phyloP scores from a whole-genome alignment of 371 early-diverging fungal species.

The Zopfochytrium polystomum region DNA sequence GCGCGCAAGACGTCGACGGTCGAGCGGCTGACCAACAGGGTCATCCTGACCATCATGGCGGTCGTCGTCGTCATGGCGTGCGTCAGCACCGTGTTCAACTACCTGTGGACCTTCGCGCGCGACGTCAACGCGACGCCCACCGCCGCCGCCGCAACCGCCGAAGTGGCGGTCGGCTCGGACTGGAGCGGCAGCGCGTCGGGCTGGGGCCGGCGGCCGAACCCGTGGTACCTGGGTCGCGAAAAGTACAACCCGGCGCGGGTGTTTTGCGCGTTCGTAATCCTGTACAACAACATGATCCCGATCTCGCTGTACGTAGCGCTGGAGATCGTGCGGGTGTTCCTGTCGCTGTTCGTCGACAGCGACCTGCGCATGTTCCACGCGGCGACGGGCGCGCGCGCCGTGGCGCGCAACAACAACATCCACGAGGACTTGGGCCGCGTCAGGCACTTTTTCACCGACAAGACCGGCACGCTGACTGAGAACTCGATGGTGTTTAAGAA shows the following conservation, averaged over 20 bases:
- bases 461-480: constrained; percentile 56
- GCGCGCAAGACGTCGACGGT: no score
- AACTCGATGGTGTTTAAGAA: constrained; percentile 70
- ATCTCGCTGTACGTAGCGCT: constrained; percentile 97
- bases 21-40: no score
- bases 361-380: constrained; percentile 87
- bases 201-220: constrained; percentile 51
- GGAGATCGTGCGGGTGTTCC: constrained; percentile 61
- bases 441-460: constrained; percentile 94
- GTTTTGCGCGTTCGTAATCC: constrained; percentile 42
- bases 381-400: constrained; percentile 50
- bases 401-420: constrained; percentile 87
- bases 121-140: no score
- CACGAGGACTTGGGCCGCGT: constrained; percentile 84
- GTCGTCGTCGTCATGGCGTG: no score
- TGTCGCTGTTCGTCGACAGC: constrained; percentile 68
- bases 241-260: neutral
- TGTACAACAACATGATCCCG: constrained; percentile 84
- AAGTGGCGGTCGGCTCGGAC: no score
- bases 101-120: no score
- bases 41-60: no score
- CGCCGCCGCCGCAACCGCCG: neutral
- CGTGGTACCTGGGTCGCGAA: neutral
- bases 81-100: no score
- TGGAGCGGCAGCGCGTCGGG: no score